Evolutionary conservation across 1,284 basidiomycete genomes (phyloP).

Genomic region (Ceratobasidium sp.): DNA sequence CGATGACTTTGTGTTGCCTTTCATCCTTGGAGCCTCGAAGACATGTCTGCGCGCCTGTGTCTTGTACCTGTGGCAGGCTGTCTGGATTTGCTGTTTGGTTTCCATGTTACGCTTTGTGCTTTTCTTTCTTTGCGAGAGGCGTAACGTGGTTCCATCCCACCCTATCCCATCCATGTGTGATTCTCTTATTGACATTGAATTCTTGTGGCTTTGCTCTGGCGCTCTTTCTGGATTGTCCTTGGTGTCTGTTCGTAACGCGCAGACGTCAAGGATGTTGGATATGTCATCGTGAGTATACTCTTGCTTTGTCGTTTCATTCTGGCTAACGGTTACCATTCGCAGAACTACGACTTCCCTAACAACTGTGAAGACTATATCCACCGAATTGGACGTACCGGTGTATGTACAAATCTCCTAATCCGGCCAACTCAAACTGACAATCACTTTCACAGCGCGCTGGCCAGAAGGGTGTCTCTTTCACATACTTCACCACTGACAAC

Average conservation of each 20-base stretch:
- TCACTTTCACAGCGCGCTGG: conserved; percentile 74
- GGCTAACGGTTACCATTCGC: conserved; percentile 51
- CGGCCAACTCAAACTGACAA: conserved; percentile 38
- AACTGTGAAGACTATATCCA: conserved; percentile 96
- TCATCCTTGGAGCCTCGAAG: conserved; percentile 15
- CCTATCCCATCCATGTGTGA: conserved; percentile 16
- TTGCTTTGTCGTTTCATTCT: conserved; percentile 29
- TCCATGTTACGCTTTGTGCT: not conserved
- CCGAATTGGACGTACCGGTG: conserved; percentile 90
- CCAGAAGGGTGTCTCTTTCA: conserved; percentile 90
- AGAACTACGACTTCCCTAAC: conserved; percentile 98
- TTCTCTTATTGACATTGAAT: conserved; percentile 36
- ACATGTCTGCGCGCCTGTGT: conserved; percentile 5
- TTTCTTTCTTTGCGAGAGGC: no score
- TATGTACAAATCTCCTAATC: conserved; percentile 54
- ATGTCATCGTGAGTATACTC: conserved; percentile 78
- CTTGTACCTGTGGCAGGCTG: conserved; percentile 1
- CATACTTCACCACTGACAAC: conserved; percentile 96
- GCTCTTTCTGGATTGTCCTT: conserved; percentile 51
- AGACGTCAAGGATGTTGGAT: conserved; percentile 97
- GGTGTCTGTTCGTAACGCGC: conserved; percentile 55
- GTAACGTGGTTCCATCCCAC: no score
- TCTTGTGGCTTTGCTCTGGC: conserved; percentile 18
- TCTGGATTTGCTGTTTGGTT: conserved; percentile 4
- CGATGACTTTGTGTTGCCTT: conserved; percentile 35